Conservation (phyloP, 208 protist species). For the Leishmania major region DNA sequence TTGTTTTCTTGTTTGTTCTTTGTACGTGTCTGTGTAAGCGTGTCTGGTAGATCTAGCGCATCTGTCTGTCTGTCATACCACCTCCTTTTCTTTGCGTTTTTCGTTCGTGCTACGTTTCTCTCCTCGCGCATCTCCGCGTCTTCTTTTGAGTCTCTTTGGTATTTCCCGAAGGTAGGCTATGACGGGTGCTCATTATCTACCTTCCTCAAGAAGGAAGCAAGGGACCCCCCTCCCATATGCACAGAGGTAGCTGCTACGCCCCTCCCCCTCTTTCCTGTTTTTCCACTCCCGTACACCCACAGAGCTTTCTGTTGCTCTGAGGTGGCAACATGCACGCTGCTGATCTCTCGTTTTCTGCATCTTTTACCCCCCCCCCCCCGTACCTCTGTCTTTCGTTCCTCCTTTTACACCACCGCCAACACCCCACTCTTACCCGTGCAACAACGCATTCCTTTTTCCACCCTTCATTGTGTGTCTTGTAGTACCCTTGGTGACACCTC, state of each 20-base stretch:
- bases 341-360: background rate
- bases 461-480: slow-evolving; percentile 15
- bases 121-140: background rate
- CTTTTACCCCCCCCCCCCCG: background rate
- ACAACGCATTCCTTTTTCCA: slow-evolving; percentile 7
- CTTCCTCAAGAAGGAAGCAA: background rate
- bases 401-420: background rate
- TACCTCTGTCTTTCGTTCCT: background rate
- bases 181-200: background rate
- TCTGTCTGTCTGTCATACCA: background rate
- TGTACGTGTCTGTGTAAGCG: background rate
- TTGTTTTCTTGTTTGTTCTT: background rate
- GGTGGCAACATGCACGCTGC: background rate
- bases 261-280: slow-evolving; percentile 1
- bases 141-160: background rate
- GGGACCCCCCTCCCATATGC: background rate
- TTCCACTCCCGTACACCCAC: background rate
- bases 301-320: background rate
- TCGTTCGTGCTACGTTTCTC: background rate
- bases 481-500: background rate
- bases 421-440: background rate
- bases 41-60: background rate
- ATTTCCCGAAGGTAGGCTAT: background rate
- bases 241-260: background rate
- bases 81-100: background rate